phyloP scores from a whole-genome alignment of 148 eudicot species.

The Vaccinium myrtillus region DNA sequence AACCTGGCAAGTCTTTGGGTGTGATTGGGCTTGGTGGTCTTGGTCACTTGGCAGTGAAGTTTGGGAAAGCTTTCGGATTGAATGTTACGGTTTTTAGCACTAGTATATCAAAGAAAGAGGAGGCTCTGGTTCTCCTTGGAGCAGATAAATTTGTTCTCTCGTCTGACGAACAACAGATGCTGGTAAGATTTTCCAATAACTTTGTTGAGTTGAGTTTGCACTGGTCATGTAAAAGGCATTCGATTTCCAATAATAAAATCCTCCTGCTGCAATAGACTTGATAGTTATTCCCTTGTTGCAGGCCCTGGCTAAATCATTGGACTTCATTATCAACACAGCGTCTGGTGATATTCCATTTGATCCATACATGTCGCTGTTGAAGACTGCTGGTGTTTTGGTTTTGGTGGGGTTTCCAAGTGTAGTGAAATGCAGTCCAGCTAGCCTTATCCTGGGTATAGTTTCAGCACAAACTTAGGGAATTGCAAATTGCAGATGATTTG shows the following conservation, averaged over 20 bases:
- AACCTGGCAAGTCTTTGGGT: constrained; percentile 80
- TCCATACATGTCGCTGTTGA: constrained; percentile 57
- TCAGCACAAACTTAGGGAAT: background rate
- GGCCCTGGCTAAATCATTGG: constrained; percentile 55
- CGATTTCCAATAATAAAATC: background rate
- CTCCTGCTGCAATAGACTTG: background rate
- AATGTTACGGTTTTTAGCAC: constrained; percentile 83
- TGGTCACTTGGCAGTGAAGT: constrained; percentile 81
- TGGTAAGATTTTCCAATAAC: constrained; percentile 27
- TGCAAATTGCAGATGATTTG: background rate
- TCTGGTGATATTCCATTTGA: constrained; percentile 76
- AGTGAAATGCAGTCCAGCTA: constrained; percentile 61
- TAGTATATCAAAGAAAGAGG: constrained; percentile 63
- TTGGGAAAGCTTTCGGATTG: constrained; percentile 87
- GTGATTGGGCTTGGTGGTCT: constrained; percentile 85
- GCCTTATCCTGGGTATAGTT: constrained; percentile 48
- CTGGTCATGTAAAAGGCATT: background rate
- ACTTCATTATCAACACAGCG: constrained; percentile 77
- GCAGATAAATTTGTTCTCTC: constrained; percentile 74
- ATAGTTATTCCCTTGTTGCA: constrained; percentile 24
- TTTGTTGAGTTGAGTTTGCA: background rate
- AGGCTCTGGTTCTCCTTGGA: constrained; percentile 51
- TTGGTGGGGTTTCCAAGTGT: constrained; percentile 68
- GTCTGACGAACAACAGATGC: constrained; percentile 59
- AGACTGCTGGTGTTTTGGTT: constrained; percentile 58